phyloP scores from a whole-genome alignment of 495 filamentous ascomycete genomes.

The Penicillium ochrochloron region DNA sequence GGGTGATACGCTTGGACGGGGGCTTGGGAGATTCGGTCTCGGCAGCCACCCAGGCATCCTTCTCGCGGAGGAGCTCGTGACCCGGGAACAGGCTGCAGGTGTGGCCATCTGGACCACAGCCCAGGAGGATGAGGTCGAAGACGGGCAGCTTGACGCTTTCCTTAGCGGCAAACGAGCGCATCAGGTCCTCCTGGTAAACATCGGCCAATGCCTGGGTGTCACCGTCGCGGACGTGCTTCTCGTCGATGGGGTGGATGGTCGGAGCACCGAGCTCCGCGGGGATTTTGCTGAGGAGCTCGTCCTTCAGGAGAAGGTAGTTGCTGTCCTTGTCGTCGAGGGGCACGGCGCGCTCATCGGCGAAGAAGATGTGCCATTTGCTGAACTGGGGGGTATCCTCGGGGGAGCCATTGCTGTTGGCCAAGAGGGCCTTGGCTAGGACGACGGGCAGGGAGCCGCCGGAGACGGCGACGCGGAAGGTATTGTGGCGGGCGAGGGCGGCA shows the following conservation, averaged over 20 bases:
- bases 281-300: constrained; percentile 86
- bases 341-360: constrained; percentile 94
- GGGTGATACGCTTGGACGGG: constrained; percentile 85
- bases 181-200: constrained; percentile 87
- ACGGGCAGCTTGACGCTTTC: constrained; percentile 89
- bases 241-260: constrained; percentile 77
- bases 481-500: constrained; percentile 76
- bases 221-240: constrained; percentile 70
- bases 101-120: constrained; percentile 94
- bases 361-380: constrained; percentile 95
- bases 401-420: constrained; percentile 60
- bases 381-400: constrained; percentile 71
- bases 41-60: constrained; percentile 87
- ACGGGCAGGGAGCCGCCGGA: constrained; percentile 93
- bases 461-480: constrained; percentile 85
- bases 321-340: constrained; percentile 90
- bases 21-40: constrained; percentile 95
- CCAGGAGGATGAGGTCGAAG: constrained; percentile 91
- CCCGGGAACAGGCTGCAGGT: constrained; percentile 96
- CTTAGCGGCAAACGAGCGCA: constrained; percentile 78
- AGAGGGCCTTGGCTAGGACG: constrained; percentile 80
- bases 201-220: constrained; percentile 93
- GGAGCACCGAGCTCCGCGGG: constrained; percentile 67
- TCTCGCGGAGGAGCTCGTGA: constrained; percentile 84
- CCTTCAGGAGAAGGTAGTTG: constrained; percentile 88